Base-by-base conservation (phyloP, 768 basidiomycete genomes). In the Chalciporus chontae region DNA sequence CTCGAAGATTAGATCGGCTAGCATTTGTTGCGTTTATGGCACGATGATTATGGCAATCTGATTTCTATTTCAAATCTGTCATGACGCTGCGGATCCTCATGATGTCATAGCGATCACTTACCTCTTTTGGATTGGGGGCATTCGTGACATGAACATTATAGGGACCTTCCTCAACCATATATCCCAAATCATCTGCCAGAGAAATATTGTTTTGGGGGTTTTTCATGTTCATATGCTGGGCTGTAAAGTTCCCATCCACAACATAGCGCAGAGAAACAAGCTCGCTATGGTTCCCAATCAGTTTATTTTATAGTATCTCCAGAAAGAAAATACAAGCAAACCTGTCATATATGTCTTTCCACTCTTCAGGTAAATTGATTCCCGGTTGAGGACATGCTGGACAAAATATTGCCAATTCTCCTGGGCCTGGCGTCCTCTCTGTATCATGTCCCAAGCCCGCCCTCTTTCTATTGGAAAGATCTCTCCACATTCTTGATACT, bases 381-480 rank as follows among this genome's bases (percentile, higher is more conserved):
- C 52, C 55, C 0, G 61, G 61, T 36, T 66, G 66, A 0, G 61
- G 67, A 41, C 69, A 70, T 3, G 61, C 54, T 0, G 21, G 21
- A 21, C 21, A 21, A 21, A 21, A 21, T 21, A 21, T 21, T 21
- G 21, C 21, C 21, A 21, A 61, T 13, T 41, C 43, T 17, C 53
- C 53, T 18, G 27, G 21, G 17, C 37, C 44, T 19, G 53, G 48
- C 6, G 10, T 1, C 3, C 4, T 9, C 17, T 46, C 29, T n/a
- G 10, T 27, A 19, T 59, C 51, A 32, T 58, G 57, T 7, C 50
- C 43, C 43, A 45, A 21, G 21, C 21, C 21, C 21, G 21, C 21
- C 21, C 21, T 21, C 21, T 21, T 21, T 21, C 21, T 2, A 21
- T 21, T 21, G 21, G 21, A 21, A 21, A 21, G 21, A 21, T 21